Conservation (phyloP, 2,329 filamentous ascomycete species). For the Pyrenochaeta sp. region DNA sequence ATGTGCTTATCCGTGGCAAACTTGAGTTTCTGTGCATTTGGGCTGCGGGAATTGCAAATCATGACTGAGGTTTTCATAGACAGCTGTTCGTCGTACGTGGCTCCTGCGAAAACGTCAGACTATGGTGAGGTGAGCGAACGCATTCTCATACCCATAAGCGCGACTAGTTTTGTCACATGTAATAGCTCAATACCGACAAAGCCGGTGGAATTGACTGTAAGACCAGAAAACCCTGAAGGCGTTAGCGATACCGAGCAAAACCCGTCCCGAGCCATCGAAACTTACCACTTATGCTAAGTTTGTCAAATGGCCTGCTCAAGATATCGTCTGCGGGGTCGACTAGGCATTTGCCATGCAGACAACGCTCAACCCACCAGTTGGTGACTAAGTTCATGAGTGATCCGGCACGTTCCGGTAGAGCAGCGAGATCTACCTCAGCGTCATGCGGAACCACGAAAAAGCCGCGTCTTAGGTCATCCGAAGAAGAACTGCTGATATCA, state of each 20-base stretch:
- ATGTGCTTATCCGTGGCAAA: conserved; percentile 79
- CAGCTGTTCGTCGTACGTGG: conserved; percentile 80
- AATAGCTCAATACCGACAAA: conserved; percentile 86
- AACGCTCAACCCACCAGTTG: conserved; percentile 93
- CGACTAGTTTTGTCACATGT: conserved; percentile 80
- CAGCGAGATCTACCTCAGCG: conserved; percentile 44
- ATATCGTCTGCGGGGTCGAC: conserved; percentile 74
- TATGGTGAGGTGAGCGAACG: conserved; percentile 2
- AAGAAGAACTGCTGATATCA: conserved; percentile 34
- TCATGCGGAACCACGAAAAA: conserved; percentile 59
- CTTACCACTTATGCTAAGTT: conserved; percentile 69
- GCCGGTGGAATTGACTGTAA: conserved; percentile 81
- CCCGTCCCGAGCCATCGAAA: conserved; percentile 6
- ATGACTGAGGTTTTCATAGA: conserved; percentile 77
- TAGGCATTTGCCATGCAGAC: conserved; percentile 78
- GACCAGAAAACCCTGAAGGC: conserved; percentile 66
- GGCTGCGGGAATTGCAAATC: conserved; percentile 69
- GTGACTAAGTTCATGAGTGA: conserved; percentile 65
- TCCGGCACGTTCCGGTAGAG: conserved; percentile 47
- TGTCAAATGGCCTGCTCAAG: conserved; percentile 78
- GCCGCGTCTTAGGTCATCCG: conserved; percentile 41
- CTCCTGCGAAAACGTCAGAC: conserved; percentile 60
- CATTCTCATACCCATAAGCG: conserved; percentile 67
- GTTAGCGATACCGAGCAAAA: conserved; percentile 25
- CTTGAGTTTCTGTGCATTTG: conserved; percentile 77